Percentiles rank a stretch among this genome's conserved stretches.
Evolutionary conservation across 2,329 filamentous ascomycete genomes (phyloP).

Genomic region (Scleromitrula shiraiana): DNA sequence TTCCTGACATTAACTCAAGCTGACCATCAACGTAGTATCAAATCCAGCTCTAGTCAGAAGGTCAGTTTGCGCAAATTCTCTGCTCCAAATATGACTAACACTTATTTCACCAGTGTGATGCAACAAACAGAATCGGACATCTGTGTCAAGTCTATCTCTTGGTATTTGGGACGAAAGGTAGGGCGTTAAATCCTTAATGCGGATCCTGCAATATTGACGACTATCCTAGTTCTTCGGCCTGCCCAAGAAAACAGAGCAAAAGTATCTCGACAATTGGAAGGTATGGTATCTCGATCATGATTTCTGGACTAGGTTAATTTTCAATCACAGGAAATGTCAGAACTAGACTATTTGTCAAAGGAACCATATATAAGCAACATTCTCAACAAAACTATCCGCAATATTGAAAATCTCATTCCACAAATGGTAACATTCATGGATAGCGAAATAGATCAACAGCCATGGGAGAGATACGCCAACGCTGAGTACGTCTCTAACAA

Average conservation of each 20-base stretch:
- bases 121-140: slow-evolving; percentile 21
- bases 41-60: slow-evolving; percentile 19
- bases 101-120: slow-evolving; percentile 15
- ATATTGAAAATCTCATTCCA: slow-evolving; percentile 39
- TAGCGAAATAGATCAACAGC: slow-evolving; percentile 51
- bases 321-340: neutral
- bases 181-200: neutral
- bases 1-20: neutral
- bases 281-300: slow-evolving; percentile 25
- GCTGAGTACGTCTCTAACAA: slow-evolving; percentile 35
- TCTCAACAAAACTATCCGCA: slow-evolving; percentile 31
- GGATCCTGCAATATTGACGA: neutral
- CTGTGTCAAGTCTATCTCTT: slow-evolving; percentile 16
- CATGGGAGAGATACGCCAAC: slow-evolving; percentile 50
- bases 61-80: slow-evolving; percentile 8
- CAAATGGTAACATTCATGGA: slow-evolving; percentile 51
- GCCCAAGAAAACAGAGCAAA: slow-evolving; percentile 18
- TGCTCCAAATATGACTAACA: slow-evolving; percentile 5
- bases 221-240: slow-evolving; percentile 24
- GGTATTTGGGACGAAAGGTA: slow-evolving; percentile 18
- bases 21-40: slow-evolving; percentile 14
- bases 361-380: slow-evolving; percentile 39
- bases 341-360: slow-evolving; percentile 34
- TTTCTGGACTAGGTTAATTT: slow-evolving; percentile 22
- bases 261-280: slow-evolving; percentile 22